phyloP scores from a whole-genome alignment of 164 flowering plant species.

The Aristolochia fimbriata region DNA sequence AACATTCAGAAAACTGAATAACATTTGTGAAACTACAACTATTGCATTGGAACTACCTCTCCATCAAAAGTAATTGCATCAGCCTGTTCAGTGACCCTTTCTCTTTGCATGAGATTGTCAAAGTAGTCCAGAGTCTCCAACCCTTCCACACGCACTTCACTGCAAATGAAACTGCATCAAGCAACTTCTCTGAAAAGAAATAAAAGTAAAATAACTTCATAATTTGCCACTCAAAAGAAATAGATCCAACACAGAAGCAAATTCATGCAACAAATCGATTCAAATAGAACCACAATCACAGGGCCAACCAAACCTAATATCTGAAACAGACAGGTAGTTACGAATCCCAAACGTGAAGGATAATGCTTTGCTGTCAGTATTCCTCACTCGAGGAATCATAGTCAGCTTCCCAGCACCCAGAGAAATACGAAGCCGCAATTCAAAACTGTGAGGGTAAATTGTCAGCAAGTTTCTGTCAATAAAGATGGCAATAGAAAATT shows the following conservation, averaged over 20 bases:
- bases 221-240: neutral
- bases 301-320: conserved; percentile 58
- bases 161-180: conserved; percentile 38
- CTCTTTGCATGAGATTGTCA: conserved; percentile 49
- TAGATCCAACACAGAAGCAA: no score
- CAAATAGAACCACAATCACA: neutral
- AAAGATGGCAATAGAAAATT: neutral
- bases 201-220: conserved; percentile 10
- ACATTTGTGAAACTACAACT: neutral
- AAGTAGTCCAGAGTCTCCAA: conserved; percentile 91
- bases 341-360: conserved; percentile 57
- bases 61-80: conserved; percentile 91
- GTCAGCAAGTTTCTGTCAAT: neutral
- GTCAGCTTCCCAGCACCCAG: conserved; percentile 62
- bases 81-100: conserved; percentile 79
- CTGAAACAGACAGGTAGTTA: conserved; percentile 72
- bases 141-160: conserved; percentile 94
- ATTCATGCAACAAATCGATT: neutral
- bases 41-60: conserved; percentile 37
- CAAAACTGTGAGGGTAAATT: conserved; percentile 45
- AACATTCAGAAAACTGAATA: no score
- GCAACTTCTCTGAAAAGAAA: conserved; percentile 14
- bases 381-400: conserved; percentile 77
- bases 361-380: conserved; percentile 60
- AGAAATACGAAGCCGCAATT: conserved; percentile 69